A percentile compares a stretch with the other conserved stretches of the same genome.
Evolutionary conservation across 495 filamentous ascomycete species (phyloP).

Genomic region (Recurvomyces mirabilis): DNA sequence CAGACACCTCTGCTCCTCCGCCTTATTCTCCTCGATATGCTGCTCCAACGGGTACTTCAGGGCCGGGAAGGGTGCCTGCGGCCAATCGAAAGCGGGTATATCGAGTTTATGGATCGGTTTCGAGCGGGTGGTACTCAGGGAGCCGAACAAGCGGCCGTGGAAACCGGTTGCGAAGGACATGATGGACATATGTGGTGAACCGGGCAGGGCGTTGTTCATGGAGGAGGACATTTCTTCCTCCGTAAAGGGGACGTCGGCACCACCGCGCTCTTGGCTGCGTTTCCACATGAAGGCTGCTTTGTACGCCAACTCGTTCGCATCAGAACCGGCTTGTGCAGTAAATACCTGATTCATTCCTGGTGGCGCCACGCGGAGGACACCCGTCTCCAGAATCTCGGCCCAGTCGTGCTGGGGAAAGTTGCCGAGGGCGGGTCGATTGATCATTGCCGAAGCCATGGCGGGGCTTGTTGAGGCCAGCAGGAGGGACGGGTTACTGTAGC

Average conservation of each 20-base stretch:
- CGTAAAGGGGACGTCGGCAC: conserved; percentile 66
- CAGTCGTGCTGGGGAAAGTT: conserved; percentile 93
- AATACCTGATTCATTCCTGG: conserved; percentile 92
- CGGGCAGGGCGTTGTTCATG: conserved; percentile 80
- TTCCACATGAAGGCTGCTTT: conserved; percentile 99
- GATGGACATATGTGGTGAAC: conserved; percentile 76
- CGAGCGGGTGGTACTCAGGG: conserved; percentile 82
- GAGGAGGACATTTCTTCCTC: conserved; percentile 62
- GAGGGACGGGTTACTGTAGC: conserved; percentile 88
- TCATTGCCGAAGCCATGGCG: conserved; percentile 71
- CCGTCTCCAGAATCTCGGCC: conserved; percentile 73
- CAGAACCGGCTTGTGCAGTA: conserved; percentile 88
- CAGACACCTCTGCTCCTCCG: conserved; percentile 75
- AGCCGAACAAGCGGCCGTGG: conserved; percentile 92
- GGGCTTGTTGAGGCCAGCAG: conserved; percentile 56
- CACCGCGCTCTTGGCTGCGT: conserved; percentile 78
- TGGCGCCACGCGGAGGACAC: conserved; percentile 78
- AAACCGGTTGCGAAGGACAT: conserved; percentile 88
- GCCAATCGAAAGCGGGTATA: conserved; percentile 98
- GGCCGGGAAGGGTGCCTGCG: conserved; percentile 80
- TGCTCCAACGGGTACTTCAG: conserved; percentile 88
- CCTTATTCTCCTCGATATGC: conserved; percentile 68
- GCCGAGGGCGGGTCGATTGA: conserved; percentile 91
- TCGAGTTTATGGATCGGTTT: conserved; percentile 98
- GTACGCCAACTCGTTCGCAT: conserved; percentile 98